Conservation (phyloP, 805 yeast species). For the Candida easanensis region DNA sequence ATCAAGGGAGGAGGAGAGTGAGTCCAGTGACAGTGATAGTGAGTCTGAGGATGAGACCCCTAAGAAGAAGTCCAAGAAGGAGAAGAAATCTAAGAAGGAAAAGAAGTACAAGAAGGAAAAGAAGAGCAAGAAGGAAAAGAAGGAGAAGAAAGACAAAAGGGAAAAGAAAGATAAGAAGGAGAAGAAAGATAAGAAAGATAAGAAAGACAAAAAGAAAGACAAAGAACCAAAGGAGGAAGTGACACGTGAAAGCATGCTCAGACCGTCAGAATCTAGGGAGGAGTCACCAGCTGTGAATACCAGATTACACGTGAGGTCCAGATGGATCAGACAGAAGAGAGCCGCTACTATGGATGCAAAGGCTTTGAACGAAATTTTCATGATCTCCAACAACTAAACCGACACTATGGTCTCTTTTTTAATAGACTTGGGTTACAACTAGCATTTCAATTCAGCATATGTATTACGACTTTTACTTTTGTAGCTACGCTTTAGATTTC, state of each 20-base stretch:
- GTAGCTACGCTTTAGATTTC: too few relatives aligned
- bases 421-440: too few relatives aligned
- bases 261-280: slow-evolving; percentile 32
- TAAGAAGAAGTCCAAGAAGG: slow-evolving; percentile 26
- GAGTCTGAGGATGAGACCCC: slow-evolving; percentile 19
- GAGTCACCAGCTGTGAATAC: slow-evolving; percentile 41
- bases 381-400: slow-evolving; percentile 54
- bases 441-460: too few relatives aligned
- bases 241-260: slow-evolving; percentile 41
- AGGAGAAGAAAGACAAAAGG: slow-evolving; percentile 27
- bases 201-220: slow-evolving; percentile 28
- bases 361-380: slow-evolving; percentile 88
- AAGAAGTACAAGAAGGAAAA: slow-evolving; percentile 27
- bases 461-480: too few relatives aligned
- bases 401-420: background rate
- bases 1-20: slow-evolving; percentile 27
- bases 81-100: slow-evolving; percentile 28
- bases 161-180: slow-evolving; percentile 30
- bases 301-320: slow-evolving; percentile 75
- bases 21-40: slow-evolving; percentile 12
- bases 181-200: slow-evolving; percentile 30
- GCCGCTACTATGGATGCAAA: slow-evolving; percentile 89
- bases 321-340: slow-evolving; percentile 85
- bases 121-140: slow-evolving; percentile 27
- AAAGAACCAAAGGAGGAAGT: slow-evolving; percentile 31